These are phyloP conservation scores for Pseudopyricularia cyperi DNA, from an alignment of 2,329 filamentous ascomycete genomes.

Conservation along the genomic window DNA sequence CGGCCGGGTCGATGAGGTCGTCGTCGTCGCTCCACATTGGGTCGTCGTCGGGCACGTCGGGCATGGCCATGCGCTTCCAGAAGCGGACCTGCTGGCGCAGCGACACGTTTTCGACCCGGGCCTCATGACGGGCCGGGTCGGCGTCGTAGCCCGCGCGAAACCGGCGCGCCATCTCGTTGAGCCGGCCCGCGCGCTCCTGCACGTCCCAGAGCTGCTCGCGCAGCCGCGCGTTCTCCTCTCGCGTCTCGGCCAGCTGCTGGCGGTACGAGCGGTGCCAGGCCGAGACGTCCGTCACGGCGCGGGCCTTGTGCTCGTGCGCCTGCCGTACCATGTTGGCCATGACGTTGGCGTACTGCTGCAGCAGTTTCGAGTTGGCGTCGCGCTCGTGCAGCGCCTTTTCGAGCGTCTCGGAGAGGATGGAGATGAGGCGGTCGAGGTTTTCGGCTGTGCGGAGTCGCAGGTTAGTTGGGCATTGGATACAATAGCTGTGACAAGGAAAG, in stretches of 20 bases:
- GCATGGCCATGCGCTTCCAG: conserved; percentile 56
- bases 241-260: conserved; percentile 49
- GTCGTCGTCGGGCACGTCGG: conserved; percentile 43
- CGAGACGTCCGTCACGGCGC: conserved; percentile 46
- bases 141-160: conserved; percentile 46
- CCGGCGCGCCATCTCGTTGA: conserved; percentile 42
- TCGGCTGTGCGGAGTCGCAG: neutral
- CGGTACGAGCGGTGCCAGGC: conserved; percentile 56
- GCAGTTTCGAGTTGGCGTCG: conserved; percentile 45
- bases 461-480: neutral
- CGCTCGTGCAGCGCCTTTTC: conserved; percentile 48
- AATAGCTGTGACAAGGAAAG: too few relatives aligned
- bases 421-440: conserved; percentile 39
- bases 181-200: conserved; percentile 44
- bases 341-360: conserved; percentile 44
- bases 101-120: conserved; percentile 37
- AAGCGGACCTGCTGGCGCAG: conserved; percentile 46
- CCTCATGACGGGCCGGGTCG: conserved; percentile 38
- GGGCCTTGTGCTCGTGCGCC: conserved; percentile 53
- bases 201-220: conserved; percentile 56
- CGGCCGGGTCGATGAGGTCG: conserved; percentile 46
- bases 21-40: conserved; percentile 53
- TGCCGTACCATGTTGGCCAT: conserved; percentile 47
- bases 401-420: conserved; percentile 46
- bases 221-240: conserved; percentile 48